Evolutionary conservation across 1,139 yeast species (phyloP).

Genomic region (Zygoascus meyerae): DNA sequence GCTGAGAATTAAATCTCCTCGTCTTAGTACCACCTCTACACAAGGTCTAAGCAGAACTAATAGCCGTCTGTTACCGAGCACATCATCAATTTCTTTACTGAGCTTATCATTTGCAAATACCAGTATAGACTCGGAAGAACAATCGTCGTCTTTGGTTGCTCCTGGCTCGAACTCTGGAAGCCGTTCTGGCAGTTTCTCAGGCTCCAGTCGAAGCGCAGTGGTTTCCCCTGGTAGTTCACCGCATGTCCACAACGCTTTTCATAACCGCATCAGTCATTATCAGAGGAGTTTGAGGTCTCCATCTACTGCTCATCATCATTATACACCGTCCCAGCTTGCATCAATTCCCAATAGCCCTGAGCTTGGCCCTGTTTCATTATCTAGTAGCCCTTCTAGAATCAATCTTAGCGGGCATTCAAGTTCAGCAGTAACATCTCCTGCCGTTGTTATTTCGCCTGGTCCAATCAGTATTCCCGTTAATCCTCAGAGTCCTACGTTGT

Average conservation of each 20-base stretch:
- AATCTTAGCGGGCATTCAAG: constrained; percentile 7
- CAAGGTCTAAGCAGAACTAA: constrained; percentile 6
- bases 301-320: constrained; percentile 3
- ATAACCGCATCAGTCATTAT: constrained; percentile 11
- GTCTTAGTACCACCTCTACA: constrained; percentile 3
- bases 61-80: constrained; percentile 18
- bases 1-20: constrained; percentile 8
- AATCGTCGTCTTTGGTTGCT: background rate
- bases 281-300: constrained; percentile 4
- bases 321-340: constrained; percentile 7
- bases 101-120: constrained; percentile 20
- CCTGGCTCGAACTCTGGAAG: constrained; percentile 3
- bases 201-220: constrained; percentile 1
- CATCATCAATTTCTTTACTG: constrained; percentile 22
- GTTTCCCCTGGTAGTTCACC: constrained; percentile 8
- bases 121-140: constrained; percentile 6
- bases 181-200: constrained; percentile 7
- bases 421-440: constrained; percentile 8
- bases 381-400: constrained; percentile 16
- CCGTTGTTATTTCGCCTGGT: constrained; percentile 3
- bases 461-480: constrained; percentile 5
- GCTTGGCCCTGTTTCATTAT: constrained; percentile 19
- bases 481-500: constrained; percentile 19
- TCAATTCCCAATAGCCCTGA: constrained; percentile 21
- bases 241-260: constrained; percentile 10